Base-by-base conservation (phyloP, 2,329 filamentous ascomycete species). In the Paraconiothyrium sp. region DNA sequence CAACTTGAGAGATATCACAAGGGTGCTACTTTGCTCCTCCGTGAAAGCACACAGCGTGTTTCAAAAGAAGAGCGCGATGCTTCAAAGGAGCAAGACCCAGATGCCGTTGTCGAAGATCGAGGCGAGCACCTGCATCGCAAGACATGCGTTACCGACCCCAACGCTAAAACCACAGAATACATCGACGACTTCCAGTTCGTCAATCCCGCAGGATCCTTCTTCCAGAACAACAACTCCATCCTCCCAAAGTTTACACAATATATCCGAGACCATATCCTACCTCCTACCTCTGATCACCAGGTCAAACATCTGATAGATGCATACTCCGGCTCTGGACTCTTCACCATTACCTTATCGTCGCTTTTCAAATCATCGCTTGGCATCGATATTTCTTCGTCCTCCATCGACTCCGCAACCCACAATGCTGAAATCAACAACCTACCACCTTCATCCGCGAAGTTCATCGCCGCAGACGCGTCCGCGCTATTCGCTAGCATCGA, bases 211-310 rank as follows among this genome's bases (percentile, higher is more conserved):
- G 94, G 94, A 62, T 89, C 92, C 56, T 99, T 99, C 83, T 99
- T 99, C 87, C 95, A 99, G 77, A 99, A 99, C 85, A 99, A 99
- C 86, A 98, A 98, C 84, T 96, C 93, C 58, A 98, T 99, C 80
- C 89, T 99, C 27, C 89, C 92, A 34, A 81, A 84, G 16, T 97
- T 98, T 80, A 97, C 93, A 14, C 85, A 88, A 67, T 97, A 96
- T 82, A 92, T 98, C 76, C 91, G 93, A 65, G 85, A 91, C 41
- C 87, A 91, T 78, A 91, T 94, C 72, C 84, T 94, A 1, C 89
- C 89, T 30, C 44, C 69, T 34, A 16, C 59, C 2, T 55, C 69
- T 60, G 70, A 61, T 32, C 79, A 61, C 73, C 78, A 64, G 78
- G 76, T 97, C 80, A 91, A 90, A 70, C 93, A 96, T 81, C 89